Conservation (phyloP, 331 rosid genomes). For the Malus hybrid region DNA sequence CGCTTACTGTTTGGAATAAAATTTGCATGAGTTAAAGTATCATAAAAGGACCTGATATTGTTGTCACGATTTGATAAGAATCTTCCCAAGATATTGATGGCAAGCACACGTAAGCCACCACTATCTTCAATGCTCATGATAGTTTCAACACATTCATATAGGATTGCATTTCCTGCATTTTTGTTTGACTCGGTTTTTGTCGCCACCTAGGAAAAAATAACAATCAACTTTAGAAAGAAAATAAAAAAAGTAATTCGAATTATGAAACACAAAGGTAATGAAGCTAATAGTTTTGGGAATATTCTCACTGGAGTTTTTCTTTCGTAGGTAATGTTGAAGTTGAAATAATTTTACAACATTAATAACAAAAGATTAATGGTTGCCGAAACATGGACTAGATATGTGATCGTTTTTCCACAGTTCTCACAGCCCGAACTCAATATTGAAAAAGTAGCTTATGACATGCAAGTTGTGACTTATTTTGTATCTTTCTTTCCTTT, state of each 20-base stretch:
- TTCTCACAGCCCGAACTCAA: neutral
- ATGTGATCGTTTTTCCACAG: neutral
- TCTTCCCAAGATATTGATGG: slow-evolving; percentile 94
- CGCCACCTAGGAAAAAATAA: slow-evolving; percentile 67
- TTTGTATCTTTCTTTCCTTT: no score
- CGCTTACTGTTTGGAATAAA: no score
- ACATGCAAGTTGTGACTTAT: neutral
- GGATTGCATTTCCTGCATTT: slow-evolving; percentile 94
- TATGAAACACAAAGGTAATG: neutral
- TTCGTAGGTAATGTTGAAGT: neutral
- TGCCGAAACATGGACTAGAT: neutral
- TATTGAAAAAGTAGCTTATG: neutral
- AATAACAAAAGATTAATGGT: neutral
- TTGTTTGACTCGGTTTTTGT: slow-evolving; percentile 97
- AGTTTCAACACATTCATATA: slow-evolving; percentile 94
- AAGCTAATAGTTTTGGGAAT: neutral
- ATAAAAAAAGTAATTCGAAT: neutral
- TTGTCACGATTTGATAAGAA: slow-evolving; percentile 97
- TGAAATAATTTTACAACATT: neutral
- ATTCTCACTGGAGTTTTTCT: neutral
- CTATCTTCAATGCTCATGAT: slow-evolving; percentile 96
- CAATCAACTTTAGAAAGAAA: slow-evolving; percentile 9
- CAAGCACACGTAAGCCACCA: slow-evolving; percentile 97
- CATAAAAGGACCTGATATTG: slow-evolving; percentile 66
- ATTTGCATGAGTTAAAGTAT: neutral